phyloP scores from a whole-genome alignment of 345 rosid genomes.

The Gossypium longicalyx region DNA sequence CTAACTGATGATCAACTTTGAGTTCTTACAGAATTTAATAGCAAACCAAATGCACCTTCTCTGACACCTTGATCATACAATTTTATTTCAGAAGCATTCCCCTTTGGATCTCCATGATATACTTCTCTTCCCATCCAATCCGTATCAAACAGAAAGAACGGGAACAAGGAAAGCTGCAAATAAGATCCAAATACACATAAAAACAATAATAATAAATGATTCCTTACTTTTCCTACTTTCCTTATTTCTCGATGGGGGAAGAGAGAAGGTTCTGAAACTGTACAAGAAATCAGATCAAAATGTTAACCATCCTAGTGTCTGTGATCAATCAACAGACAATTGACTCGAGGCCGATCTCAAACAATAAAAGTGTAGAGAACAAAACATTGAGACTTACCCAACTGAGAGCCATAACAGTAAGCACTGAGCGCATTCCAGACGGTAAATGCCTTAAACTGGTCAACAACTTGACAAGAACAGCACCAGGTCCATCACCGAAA shows the following conservation, averaged over 20 bases:
- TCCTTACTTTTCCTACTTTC: neutral
- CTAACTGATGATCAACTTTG: conserved; percentile 32
- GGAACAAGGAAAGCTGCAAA: conserved; percentile 95
- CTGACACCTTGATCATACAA: conserved; percentile 86
- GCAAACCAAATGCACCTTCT: conserved; percentile 99
- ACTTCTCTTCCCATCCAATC: conserved; percentile 99
- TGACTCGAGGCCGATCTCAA: neutral
- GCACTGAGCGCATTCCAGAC: conserved; percentile 88
- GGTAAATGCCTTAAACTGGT: conserved; percentile 95
- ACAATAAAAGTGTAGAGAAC: neutral
- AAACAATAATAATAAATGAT: conserved; percentile 7
- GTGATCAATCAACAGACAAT: neutral
- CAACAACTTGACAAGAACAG: conserved; percentile 80
- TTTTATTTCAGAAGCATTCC: conserved; percentile 42
- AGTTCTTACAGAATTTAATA: conserved; percentile 96
- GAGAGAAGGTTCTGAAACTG: neutral
- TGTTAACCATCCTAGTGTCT: neutral
- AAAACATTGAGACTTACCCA: conserved; percentile 56
- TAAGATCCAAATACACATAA: conserved; percentile 15
- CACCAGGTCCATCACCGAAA: conserved; percentile 76
- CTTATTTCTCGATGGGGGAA: neutral
- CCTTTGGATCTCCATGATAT: conserved; percentile 87
- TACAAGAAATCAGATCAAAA: conserved; percentile 11
- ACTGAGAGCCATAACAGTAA: conserved; percentile 87
- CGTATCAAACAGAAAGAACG: conserved; percentile 91